These are phyloP conservation scores for Herpetospermum pedunculosum DNA, from an alignment of 306 rosid species.

Conservation along the genomic window DNA sequence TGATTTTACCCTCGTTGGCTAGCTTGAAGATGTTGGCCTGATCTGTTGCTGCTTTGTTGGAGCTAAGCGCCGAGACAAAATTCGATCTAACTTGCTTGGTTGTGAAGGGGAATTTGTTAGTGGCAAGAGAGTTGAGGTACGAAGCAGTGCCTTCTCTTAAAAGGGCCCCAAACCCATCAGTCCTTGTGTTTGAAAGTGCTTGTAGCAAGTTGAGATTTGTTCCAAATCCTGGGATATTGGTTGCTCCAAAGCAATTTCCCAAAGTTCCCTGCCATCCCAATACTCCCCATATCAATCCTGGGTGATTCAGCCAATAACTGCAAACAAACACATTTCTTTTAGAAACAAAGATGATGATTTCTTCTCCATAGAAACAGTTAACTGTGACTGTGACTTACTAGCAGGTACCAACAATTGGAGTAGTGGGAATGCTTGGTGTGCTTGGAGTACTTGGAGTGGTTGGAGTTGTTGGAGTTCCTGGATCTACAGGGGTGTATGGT, in stretches of 20 bases:
- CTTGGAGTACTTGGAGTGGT: slow-evolving; percentile 31
- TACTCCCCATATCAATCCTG: slow-evolving; percentile 65
- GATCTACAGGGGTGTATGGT: slow-evolving; percentile 18
- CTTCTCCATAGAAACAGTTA: not conserved
- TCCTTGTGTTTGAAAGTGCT: slow-evolving; percentile 74
- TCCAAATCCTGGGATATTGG: slow-evolving; percentile 52
- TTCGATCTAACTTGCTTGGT: slow-evolving; percentile 59
- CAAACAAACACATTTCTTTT: not conserved
- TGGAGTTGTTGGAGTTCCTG: slow-evolving; percentile 38
- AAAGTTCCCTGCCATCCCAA: slow-evolving; percentile 89
- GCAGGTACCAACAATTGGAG: slow-evolving; percentile 66
- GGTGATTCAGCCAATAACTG: slow-evolving; percentile 86
- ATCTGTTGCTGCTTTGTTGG: slow-evolving; percentile 59
- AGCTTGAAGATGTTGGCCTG: slow-evolving; percentile 70
- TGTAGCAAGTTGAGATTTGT: slow-evolving; percentile 39
- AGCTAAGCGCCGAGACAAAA: slow-evolving; percentile 42
- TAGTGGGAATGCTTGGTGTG: slow-evolving; percentile 46
- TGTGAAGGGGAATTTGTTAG: slow-evolving; percentile 54
- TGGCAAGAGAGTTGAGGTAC: slow-evolving; percentile 69
- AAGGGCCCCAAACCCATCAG: slow-evolving; percentile 67
- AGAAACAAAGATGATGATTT: not conserved
- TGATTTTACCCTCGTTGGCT: slow-evolving; percentile 73
- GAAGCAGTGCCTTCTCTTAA: slow-evolving; percentile 79
- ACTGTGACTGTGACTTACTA: slow-evolving; percentile 29
- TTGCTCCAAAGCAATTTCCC: slow-evolving; percentile 54